These are phyloP conservation scores for Keqinozyma sinolaborantium DNA, from an alignment of 1,139 yeast species.

Conservation along the genomic window DNA sequence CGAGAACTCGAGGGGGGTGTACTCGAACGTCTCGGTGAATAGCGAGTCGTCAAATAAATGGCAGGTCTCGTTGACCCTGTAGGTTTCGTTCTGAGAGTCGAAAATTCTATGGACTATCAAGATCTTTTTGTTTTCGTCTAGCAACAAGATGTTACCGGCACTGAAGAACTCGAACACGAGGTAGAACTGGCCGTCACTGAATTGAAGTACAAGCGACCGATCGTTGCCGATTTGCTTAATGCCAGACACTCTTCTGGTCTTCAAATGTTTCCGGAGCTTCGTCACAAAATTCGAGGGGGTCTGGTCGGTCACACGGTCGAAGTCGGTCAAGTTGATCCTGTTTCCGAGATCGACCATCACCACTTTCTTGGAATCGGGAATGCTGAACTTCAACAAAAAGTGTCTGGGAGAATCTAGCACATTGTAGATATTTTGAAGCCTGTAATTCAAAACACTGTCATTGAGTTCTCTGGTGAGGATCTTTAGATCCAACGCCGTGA, in stretches of 20 bases:
- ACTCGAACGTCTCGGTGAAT: conserved; percentile 28
- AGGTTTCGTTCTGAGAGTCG: conserved; percentile 60
- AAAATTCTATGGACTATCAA: conserved; percentile 76
- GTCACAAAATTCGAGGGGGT: conserved; percentile 84
- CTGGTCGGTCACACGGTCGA: conserved; percentile 74
- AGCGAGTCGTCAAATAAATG: conserved; percentile 52
- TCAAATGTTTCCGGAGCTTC: conserved; percentile 82
- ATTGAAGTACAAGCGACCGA: conserved; percentile 74
- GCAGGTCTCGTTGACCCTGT: conserved; percentile 73
- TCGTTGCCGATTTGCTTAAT: conserved; percentile 75
- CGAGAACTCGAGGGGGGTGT: conserved; percentile 16
- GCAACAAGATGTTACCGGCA: conserved; percentile 83
- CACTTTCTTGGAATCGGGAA: conserved; percentile 77
- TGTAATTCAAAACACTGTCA: conserved; percentile 50
- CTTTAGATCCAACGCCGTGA: conserved; percentile 79
- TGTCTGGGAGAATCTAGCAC: conserved; percentile 70
- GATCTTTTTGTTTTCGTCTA: conserved; percentile 67
- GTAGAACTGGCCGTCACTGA: conserved; percentile 75
- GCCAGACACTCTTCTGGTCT: conserved; percentile 71
- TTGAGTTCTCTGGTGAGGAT: conserved; percentile 67
- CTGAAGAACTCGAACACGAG: conserved; percentile 89
- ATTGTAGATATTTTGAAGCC: conserved; percentile 85
- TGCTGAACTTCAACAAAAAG: conserved; percentile 73
- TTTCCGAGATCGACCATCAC: conserved; percentile 85
- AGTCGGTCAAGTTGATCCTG: conserved; percentile 74